Evolutionary conservation across 2,329 filamentous ascomycete species (phyloP), one percentile per base, ranked within the genome.

Genomic region (Periconia macrospinosa): DNA sequence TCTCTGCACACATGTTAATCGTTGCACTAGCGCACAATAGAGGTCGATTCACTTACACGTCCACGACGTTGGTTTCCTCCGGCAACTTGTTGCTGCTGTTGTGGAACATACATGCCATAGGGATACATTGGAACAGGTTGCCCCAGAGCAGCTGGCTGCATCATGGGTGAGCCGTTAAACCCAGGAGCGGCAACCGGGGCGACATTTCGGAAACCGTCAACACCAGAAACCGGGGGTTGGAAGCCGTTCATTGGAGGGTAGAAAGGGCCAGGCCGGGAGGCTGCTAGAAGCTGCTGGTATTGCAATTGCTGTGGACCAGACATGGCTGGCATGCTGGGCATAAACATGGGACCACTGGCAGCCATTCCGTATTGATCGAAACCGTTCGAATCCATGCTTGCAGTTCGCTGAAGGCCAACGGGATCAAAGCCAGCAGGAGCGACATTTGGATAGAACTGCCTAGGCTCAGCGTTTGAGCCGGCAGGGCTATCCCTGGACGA

Each of bases 211-310:
- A 74, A 79, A 2, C 70, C 71, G 47, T 79, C 76, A 68, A 79
- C 70, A 30, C 66, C 67, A 44, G 78, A 78, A 33, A 70, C 75
- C 47, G 74, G 69, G 23, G 72, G 67, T 41, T 67, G 64, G 48
- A 70, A 71, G 27, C 70, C 71, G 11, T 78, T 74, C 66, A 83
- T 74, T 47, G 69, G 70, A 2, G 74, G 73, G 55, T 81, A 81
- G 51, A 79, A 76, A 41, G 75, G 77, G 45, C 63, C 45, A 6
- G 48, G 41, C 73, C 54, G 76, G 61, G 80, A 74, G 53, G 79
- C 65, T 43, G 80, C 79, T 20, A 83, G 70, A 62, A 83, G 79
- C 65, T 81, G 78, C 61, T 85, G 84, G 61, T 86, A 86, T 62
- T 86, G 84, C 30, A 83, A 66, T 61, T 83, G 68, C 52, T 82